Evolutionary conservation across 148 eudicot species (phyloP), one percentile per base, ranked within the genome.

Genomic region (Agrostemma githago): DNA sequence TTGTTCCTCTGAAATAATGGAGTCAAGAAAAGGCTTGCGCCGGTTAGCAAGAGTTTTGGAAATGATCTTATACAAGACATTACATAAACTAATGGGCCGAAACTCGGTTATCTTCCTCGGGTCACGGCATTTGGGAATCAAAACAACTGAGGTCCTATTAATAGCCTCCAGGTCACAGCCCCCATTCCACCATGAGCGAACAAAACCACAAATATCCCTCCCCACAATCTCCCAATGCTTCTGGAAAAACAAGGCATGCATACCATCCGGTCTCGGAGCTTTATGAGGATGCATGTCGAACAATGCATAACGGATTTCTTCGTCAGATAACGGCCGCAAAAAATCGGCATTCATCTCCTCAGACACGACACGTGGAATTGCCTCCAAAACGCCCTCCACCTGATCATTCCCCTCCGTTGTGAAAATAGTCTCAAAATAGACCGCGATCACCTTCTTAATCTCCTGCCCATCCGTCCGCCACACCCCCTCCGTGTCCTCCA

Each of bases 101-200:
- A 61, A 73, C 2, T 73, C 76, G 0, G 3, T 7, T 0, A 44
- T 21, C 11, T 5, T 1, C 11, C 5, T 10, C 0, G 76, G 76
- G 0, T 20, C 21, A 0, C 12, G 5, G 2, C 48, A 34, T 6
- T 73, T 73, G 0, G 76, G 68, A 9, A 73, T 73, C 0, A 73
- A 26, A 0, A 12, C 60, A 1, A 62, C 43, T 0, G 37, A 5
- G 4, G 76, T 73, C 0, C 62, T 15, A 14, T 60, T 61, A 0
- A 61, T 8, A 4, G 1, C 3, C 1, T 1, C 1, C 1, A 40
- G 0, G 19, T 41, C 6, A 0, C 3, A 0, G 0, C 16, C 0
- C 3, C 57, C 19, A 0, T 42, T 0, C 65, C 40, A 43, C 20
- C 56, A 41, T 0, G 5, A 21, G 3, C 11, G 19, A 0, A 43